Percentiles rank a stretch among this genome's conserved stretches.
These are phyloP conservation scores for Monosporascus cannonballus DNA, from an alignment of 2,329 filamentous ascomycete species.

Conservation along the genomic window DNA sequence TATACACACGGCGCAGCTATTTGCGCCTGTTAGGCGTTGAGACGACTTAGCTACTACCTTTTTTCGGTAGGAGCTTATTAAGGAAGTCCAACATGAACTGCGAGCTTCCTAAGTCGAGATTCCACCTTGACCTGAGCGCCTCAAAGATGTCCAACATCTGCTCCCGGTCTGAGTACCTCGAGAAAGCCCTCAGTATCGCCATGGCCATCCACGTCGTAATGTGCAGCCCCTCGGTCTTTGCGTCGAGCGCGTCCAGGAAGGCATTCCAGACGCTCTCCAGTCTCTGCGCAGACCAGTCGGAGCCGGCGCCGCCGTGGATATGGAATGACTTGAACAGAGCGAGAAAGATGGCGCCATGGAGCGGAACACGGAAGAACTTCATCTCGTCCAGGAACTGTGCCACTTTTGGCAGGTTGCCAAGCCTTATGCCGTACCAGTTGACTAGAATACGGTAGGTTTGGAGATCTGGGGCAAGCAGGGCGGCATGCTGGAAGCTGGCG, in stretches of 20 bases:
- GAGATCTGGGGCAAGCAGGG: conserved; percentile 66
- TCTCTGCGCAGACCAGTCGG: conserved; percentile 66
- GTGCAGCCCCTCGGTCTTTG: conserved; percentile 38
- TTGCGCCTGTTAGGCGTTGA: background rate
- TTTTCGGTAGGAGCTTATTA: conserved; percentile 32
- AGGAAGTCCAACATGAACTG: conserved; percentile 43
- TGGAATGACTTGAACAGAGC: conserved; percentile 79
- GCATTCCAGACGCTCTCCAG: conserved; percentile 63
- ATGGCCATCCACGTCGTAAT: conserved; percentile 56
- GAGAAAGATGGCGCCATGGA: conserved; percentile 73
- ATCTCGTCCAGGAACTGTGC: conserved; percentile 74
- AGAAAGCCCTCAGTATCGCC: conserved; percentile 58
- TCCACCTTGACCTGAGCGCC: conserved; percentile 41
- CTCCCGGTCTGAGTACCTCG: conserved; percentile 47
- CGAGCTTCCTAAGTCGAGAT: conserved; percentile 32
- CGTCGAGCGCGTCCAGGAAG: conserved; percentile 51
- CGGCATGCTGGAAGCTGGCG: conserved; percentile 49
- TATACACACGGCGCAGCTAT: background rate
- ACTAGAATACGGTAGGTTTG: conserved; percentile 77
- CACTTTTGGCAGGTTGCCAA: conserved; percentile 68
- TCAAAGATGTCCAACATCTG: conserved; percentile 50
- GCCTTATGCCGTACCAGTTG: conserved; percentile 61
- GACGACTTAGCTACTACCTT: background rate
- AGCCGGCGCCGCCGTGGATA: conserved; percentile 60
- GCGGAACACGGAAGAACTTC: conserved; percentile 58